Evolutionary conservation across 768 basidiomycete genomes (phyloP).

Genomic region (Cystofilobasidium capitatum): DNA sequence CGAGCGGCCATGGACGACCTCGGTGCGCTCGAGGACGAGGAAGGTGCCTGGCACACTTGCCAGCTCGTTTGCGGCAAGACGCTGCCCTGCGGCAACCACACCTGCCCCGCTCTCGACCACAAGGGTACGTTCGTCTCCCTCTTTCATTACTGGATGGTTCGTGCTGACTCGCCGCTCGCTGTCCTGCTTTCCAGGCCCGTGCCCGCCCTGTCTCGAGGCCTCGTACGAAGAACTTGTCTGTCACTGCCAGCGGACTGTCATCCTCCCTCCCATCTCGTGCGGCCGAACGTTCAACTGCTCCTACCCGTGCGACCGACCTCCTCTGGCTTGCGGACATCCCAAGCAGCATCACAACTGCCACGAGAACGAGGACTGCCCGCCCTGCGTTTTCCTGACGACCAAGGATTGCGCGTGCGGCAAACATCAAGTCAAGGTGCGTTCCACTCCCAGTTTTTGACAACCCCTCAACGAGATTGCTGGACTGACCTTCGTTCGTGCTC

Average conservation of each 20-base stretch:
- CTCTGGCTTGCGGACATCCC: slow-evolving; percentile 72
- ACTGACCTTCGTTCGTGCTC: neutral
- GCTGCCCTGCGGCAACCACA: slow-evolving; percentile 35
- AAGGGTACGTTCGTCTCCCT: slow-evolving; percentile 32
- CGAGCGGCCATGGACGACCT: slow-evolving; percentile 43
- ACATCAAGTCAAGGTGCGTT: slow-evolving; percentile 50
- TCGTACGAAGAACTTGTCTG: slow-evolving; percentile 89
- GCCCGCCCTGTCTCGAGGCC: slow-evolving; percentile 73
- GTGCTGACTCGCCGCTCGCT: no score
- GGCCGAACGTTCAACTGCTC: slow-evolving; percentile 53
- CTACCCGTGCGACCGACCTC: slow-evolving; percentile 65
- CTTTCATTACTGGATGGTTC: no score
- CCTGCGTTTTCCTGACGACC: slow-evolving; percentile 68
- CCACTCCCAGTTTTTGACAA: neutral
- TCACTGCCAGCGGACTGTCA: slow-evolving; percentile 69
- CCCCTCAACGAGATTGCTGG: no score
- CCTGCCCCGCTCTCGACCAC: slow-evolving; percentile 72
- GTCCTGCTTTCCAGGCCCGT: slow-evolving; percentile 46
- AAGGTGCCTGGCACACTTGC: slow-evolving; percentile 40
- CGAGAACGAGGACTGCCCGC: slow-evolving; percentile 66
- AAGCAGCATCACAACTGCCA: slow-evolving; percentile 72
- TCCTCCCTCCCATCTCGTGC: slow-evolving; percentile 82
- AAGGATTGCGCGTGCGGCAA: slow-evolving; percentile 77
- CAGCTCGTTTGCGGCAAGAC: slow-evolving; percentile 26
- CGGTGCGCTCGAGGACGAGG: slow-evolving; percentile 50